Percentiles rank a stretch among this genome's conserved stretches.
phyloP scores from a whole-genome alignment of 1,284 basidiomycete species.

The Termitomyces sp. region DNA sequence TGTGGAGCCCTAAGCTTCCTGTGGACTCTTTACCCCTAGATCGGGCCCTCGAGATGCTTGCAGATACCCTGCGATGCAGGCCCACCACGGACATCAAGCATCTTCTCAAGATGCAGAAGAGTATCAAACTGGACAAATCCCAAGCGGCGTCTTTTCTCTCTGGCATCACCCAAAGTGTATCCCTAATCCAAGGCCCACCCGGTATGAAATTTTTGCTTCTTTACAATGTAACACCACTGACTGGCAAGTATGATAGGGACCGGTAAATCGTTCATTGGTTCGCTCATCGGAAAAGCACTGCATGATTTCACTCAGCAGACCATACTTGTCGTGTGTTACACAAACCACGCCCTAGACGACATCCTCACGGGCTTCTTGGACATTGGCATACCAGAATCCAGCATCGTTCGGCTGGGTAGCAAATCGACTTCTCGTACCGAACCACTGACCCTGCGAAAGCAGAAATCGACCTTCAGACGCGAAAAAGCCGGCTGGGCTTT shows the following conservation, averaged over 20 bases:
- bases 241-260: constrained; percentile 38
- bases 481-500: not conserved
- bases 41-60: constrained; percentile 18
- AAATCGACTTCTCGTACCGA: constrained; percentile 35
- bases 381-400: constrained; percentile 44
- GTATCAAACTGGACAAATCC: constrained; percentile 44
- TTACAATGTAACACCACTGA: not conserved
- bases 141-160: constrained; percentile 29
- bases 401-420: constrained; percentile 50
- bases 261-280: constrained; percentile 65
- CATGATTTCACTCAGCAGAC: constrained; percentile 39
- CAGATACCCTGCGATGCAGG: not conserved
- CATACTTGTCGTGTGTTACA: constrained; percentile 62
- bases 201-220: not conserved
- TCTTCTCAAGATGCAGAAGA: constrained; percentile 30
- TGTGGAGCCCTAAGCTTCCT: constrained; percentile 37
- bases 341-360: constrained; percentile 64
- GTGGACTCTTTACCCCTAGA: constrained; percentile 12
- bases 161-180: not conserved
- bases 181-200: not conserved
- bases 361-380: constrained; percentile 55
- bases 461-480: not conserved
- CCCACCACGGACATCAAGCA: constrained; percentile 36
- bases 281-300: constrained; percentile 51
- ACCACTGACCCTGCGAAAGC: not conserved